Conservation (phyloP, 257 asterid genomes). For the Schizonepeta tenuifolia region DNA sequence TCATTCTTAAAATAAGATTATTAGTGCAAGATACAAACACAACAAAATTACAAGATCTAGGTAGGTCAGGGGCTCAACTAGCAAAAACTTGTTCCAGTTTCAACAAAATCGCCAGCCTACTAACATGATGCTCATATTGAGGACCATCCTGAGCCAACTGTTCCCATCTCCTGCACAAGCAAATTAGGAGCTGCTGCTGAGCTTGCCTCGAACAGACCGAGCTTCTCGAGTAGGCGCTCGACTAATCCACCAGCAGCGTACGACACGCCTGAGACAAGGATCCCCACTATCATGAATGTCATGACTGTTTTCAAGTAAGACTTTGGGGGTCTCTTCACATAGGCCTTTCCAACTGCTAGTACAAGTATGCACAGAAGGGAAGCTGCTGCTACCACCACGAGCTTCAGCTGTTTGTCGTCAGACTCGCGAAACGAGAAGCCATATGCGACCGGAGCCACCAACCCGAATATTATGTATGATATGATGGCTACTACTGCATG, state of each 20-base stretch:
- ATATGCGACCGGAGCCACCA: slow-evolving; percentile 62
- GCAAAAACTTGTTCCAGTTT: neutral
- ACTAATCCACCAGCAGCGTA: slow-evolving; percentile 63
- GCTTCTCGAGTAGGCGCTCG: slow-evolving; percentile 59
- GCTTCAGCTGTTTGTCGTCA: slow-evolving; percentile 70
- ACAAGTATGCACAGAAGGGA: slow-evolving; percentile 60
- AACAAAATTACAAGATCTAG: neutral
- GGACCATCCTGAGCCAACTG: slow-evolving; percentile 46
- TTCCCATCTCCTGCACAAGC: slow-evolving; percentile 29
- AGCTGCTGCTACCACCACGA: slow-evolving; percentile 58
- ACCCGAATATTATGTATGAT: slow-evolving; percentile 71
- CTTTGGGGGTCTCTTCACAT: slow-evolving; percentile 57
- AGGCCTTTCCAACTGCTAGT: slow-evolving; percentile 59
- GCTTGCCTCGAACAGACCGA: slow-evolving; percentile 55
- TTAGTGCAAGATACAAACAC: neutral
- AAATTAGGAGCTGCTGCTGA: slow-evolving; percentile 41
- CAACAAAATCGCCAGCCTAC: slow-evolving; percentile 12
- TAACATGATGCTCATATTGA: slow-evolving; percentile 37
- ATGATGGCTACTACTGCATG: slow-evolving; percentile 55
- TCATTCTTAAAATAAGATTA: neutral
- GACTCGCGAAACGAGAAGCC: slow-evolving; percentile 70
- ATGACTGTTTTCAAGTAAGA: slow-evolving; percentile 56
- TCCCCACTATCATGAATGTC: slow-evolving; percentile 52
- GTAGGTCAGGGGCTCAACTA: neutral
- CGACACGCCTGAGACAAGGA: slow-evolving; percentile 63